Base-by-base conservation (phyloP, 1,284 basidiomycete genomes). In the Heterobasidion annosum region DNA sequence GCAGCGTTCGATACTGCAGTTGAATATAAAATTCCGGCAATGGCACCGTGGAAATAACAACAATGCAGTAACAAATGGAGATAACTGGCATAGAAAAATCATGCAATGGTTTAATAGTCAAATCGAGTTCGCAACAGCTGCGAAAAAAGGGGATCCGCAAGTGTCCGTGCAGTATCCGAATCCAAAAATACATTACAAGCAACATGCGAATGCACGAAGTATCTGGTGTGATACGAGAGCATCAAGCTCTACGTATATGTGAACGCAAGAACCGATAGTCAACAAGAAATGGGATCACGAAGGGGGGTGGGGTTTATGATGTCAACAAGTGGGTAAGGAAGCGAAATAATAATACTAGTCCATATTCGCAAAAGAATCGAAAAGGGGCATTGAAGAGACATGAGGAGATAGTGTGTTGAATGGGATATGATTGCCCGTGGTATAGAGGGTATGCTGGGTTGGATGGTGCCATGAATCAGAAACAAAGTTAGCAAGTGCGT, bases 131-230 rank as follows among this genome's bases (percentile, higher is more conserved):
- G 25, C 25, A 25, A 5, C 25, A 40, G 37, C n/a, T 19, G 43
- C 15, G 16, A 19, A 45, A 18, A 25, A 44, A 52, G 42, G 51
- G 42, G 16, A 43, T 42, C 16, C 34, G 37, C 40, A 52, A 52
- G 16, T 45, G 51, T 52, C 51, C 51, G 40, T 32, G 51, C 37
- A 52, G 40, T 43, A 19, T 43, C 25, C 25, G 42, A 52, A 33
- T 33, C 51, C 51, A 40, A 12, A 40, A 40, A 8, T 40, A 40
- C 37, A 40, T 10, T 52, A 52, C 10, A n/a, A 52, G 43, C 19
- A 10, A 45, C 51, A 52, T 32, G 19, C 16, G 10, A 37, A 35
- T 33, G 10, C 37, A 51, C 32, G 42, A 43, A 45, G 40, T n/a
- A 44, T 33, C 40, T 45, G 51, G 51, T 52, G 32, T 19, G 37